Percentiles rank a stretch among this genome's conserved stretches.
These are phyloP conservation scores for Boeremia lycopersici DNA, from an alignment of 2,329 filamentous ascomycete genomes.

Conservation along the genomic window DNA sequence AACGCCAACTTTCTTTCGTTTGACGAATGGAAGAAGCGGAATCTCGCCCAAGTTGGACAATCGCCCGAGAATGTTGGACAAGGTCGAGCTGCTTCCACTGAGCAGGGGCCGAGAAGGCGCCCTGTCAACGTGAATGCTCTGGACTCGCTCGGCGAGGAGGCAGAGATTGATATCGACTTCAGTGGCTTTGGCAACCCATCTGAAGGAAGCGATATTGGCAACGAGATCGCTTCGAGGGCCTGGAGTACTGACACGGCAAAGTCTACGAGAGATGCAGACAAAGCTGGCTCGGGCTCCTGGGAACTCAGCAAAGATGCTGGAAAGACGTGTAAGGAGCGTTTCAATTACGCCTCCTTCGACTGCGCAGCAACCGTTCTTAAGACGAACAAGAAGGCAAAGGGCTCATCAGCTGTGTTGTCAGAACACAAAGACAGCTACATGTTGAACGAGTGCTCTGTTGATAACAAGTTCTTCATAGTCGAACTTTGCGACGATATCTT, in stretches of 20 bases:
- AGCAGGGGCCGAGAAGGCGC: slow-evolving; percentile 56
- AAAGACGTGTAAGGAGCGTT: slow-evolving; percentile 95
- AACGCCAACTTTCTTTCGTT: slow-evolving; percentile 91
- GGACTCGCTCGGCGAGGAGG: slow-evolving; percentile 83
- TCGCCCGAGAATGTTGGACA: slow-evolving; percentile 70
- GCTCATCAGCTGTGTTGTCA: slow-evolving; percentile 83
- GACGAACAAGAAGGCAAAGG: slow-evolving; percentile 84
- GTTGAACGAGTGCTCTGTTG: slow-evolving; percentile 84
- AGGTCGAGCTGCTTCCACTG: slow-evolving; percentile 54
- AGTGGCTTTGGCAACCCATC: slow-evolving; percentile 61
- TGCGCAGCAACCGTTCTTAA: slow-evolving; percentile 93
- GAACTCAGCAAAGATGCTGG: slow-evolving; percentile 86
- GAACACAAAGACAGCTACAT: slow-evolving; percentile 99
- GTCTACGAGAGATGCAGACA: slow-evolving; percentile 30
- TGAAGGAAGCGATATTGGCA: slow-evolving; percentile 26
- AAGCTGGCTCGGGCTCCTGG: slow-evolving; percentile 40
- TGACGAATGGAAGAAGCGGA: slow-evolving; percentile 97
- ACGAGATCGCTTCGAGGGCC: slow-evolving; percentile 21
- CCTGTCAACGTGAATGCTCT: slow-evolving; percentile 68
- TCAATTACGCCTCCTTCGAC: slow-evolving; percentile 97
- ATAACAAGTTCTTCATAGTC: slow-evolving; percentile 92
- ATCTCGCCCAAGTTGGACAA: slow-evolving; percentile 83
- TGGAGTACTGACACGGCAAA: slow-evolving; percentile 25
- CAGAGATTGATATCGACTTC: slow-evolving; percentile 80
- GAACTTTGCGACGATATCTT: slow-evolving; percentile 87